Evolutionary conservation across 495 filamentous ascomycete genomes (phyloP), one percentile per base, ranked within the genome.

Genomic region (Penicillium crystallinum): DNA sequence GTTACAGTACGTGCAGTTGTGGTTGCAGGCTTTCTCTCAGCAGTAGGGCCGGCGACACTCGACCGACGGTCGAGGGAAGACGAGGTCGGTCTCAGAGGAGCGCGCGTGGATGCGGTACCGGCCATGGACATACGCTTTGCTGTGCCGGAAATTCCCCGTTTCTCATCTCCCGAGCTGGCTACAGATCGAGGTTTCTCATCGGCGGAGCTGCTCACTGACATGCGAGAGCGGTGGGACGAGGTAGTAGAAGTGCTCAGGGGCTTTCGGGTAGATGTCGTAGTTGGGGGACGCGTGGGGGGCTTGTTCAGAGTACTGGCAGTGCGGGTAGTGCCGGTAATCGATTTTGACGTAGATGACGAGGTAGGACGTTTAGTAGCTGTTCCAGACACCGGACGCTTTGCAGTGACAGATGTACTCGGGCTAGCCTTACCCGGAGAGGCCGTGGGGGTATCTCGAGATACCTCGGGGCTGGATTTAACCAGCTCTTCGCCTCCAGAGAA

Each of bases 91-190:
- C 68, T 75, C 29, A 66, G 54, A 1, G 73, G 69, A 2, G 73
- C 63, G 1, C 70, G 64, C 8, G 65, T 69, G 22, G 68, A 62
- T 0, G 68, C 43, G 15, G 59, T 71, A 10, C 72, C 70, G 11
- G 61, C 72, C 40, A 77, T 65, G 7, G 74, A 77, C 72, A 75
- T 75, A 30, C 74, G 69, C 58, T 77, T 77, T 35, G 74, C 70
- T 3, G 71, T 63, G n/a, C 68, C 57, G 17, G 69, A 71, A 46
- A 76, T 73, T 2, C 69, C 71, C 23, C 64, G 67, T 55, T 66
- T 74, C 48, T 77, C 74, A 51, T 77, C 74, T 25, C 73, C 72
- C 8, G 74, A 77, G 53, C 72, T 77, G 12, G 68, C 65, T 46
- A 73, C 56, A 14, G 70, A 75, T 4, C 67, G 65, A 27, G 70